A percentile compares a stretch with the other conserved stretches of the same genome.
Evolutionary conservation across 2,329 filamentous ascomycete genomes (phyloP).

Genomic region (Chaetomium olivaceum): DNA sequence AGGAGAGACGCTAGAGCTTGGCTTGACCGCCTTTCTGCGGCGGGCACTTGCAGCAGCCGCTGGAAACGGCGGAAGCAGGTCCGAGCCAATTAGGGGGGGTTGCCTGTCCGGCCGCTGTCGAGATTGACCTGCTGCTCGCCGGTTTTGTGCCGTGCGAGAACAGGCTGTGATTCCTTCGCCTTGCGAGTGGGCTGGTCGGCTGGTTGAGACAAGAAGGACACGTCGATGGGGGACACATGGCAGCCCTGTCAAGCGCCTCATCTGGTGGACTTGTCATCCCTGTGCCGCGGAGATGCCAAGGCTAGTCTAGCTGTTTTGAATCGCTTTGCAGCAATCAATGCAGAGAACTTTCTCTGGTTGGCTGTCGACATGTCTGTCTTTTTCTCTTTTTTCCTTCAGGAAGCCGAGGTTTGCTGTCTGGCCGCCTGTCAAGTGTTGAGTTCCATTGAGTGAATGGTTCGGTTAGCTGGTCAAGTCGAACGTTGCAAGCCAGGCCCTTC

Average conservation of each 20-base stretch:
- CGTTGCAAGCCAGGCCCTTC: background rate
- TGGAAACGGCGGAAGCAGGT: slow-evolving; percentile 9
- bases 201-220: slow-evolving; percentile 10
- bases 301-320: background rate
- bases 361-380: background rate
- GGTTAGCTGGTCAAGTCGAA: background rate
- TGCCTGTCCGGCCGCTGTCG: background rate
- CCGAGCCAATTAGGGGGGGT: slow-evolving; percentile 15
- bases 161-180: background rate
- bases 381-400: background rate
- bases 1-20: background rate
- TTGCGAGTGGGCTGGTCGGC: background rate
- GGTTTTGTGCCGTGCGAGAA: background rate
- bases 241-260: slow-evolving; percentile 18
- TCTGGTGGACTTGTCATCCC: slow-evolving; percentile 3
- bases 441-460: background rate
- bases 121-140: background rate
- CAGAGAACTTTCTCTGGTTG: slow-evolving; percentile 18
- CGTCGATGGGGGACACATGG: slow-evolving; percentile 20
- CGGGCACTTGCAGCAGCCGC: background rate
- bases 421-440: background rate
- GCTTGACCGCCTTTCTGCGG: slow-evolving; percentile 18
- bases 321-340: background rate
- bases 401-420: slow-evolving; percentile 3
- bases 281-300: slow-evolving; percentile 16